Evolutionary conservation across 2,329 filamentous ascomycete species (phyloP).

Genomic region (Aspergillus terreus): DNA sequence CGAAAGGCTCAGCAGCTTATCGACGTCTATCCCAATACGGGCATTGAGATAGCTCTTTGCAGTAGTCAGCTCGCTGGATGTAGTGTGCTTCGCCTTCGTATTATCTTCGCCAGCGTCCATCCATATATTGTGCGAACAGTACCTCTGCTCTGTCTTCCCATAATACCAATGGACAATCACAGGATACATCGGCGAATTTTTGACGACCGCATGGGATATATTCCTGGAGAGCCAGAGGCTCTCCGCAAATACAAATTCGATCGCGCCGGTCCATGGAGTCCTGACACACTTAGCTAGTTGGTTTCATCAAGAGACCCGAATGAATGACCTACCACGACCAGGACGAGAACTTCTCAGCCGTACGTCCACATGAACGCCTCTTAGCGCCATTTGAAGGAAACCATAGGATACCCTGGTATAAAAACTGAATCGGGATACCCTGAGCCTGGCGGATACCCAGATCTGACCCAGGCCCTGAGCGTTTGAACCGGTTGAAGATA

Average conservation of each 20-base stretch:
- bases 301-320: not conserved
- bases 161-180: not conserved
- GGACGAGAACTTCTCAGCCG: not conserved
- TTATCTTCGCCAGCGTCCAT: not conserved
- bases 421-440: not conserved
- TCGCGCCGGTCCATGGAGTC: not conserved
- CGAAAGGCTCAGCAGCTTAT: not conserved
- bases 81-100: not conserved
- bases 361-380: not conserved
- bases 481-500: not conserved
- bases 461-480: not conserved
- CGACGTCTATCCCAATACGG: not conserved
- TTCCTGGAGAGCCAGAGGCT: not conserved
- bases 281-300: not conserved
- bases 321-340: not conserved
- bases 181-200: not conserved
- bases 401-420: not conserved
- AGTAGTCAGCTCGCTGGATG: not conserved
- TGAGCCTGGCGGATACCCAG: not conserved
- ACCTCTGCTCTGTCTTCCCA: not conserved
- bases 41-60: not conserved
- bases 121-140: not conserved
- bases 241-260: slow-evolving; percentile 1
- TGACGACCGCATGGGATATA: not conserved
- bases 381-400: not conserved